phyloP scores from a whole-genome alignment of 148 eudicot genomes.

The Camellia japonica region DNA sequence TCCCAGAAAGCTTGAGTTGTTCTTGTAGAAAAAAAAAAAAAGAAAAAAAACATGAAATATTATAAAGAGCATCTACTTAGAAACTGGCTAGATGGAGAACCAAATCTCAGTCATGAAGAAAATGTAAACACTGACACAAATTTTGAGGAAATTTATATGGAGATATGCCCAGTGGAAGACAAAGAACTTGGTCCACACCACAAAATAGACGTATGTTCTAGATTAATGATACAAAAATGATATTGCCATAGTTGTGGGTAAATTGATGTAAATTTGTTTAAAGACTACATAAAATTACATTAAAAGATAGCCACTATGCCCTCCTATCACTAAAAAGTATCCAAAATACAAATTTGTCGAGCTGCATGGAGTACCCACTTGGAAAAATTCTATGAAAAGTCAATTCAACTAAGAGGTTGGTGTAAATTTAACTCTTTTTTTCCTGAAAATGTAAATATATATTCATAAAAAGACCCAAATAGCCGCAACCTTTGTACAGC shows the following conservation, averaged over 20 bases:
- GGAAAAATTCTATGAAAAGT: neutral
- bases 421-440: neutral
- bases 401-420: conserved; percentile 4
- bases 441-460: no score
- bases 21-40: conserved; percentile 41
- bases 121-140: neutral
- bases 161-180: neutral
- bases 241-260: neutral
- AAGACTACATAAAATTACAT: neutral
- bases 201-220: neutral
- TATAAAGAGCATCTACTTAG: neutral
- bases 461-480: no score
- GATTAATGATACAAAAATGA: neutral
- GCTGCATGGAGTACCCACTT: no score
- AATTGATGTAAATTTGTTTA: neutral
- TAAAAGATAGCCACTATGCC: neutral
- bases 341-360: neutral
- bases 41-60: neutral
- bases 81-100: neutral
- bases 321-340: neutral
- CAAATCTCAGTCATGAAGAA: neutral
- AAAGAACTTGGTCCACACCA: neutral
- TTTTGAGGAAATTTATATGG: neutral
- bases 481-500: no score
- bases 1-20: conserved; percentile 37